These are phyloP conservation scores for Helicostylum pulchrum DNA, from an alignment of 192 early-diverging fungal genomes.

Conservation along the genomic window DNA sequence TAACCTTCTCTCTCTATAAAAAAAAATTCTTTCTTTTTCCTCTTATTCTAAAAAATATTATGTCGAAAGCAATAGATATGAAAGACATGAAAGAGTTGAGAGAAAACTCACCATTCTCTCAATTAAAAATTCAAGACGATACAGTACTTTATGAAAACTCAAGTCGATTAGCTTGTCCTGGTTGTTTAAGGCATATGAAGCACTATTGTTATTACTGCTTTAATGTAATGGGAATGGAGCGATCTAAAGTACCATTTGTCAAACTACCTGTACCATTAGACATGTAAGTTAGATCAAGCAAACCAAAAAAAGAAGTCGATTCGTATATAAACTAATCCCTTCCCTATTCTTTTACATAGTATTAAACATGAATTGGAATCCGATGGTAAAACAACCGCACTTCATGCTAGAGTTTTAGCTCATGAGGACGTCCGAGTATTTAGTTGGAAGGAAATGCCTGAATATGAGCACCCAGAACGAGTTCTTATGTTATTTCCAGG, in stretches of 20 bases:
- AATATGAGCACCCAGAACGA: slow-evolving; percentile 60
- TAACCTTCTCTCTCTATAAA: too few species aligned
- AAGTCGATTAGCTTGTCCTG: slow-evolving; percentile 39
- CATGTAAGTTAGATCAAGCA: slow-evolving; percentile 47
- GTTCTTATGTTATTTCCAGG: slow-evolving; percentile 85
- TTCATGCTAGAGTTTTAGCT: slow-evolving; percentile 81
- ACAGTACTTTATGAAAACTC: slow-evolving; percentile 3
- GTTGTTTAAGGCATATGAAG: slow-evolving; percentile 60
- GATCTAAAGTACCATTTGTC: slow-evolving; percentile 52
- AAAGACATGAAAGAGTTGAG: neutral
- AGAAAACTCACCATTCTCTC: slow-evolving; percentile 12
- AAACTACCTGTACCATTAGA: slow-evolving; percentile 71
- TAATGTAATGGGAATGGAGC: slow-evolving; percentile 45
- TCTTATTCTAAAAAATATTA: neutral
- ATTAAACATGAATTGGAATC: slow-evolving; percentile 79
- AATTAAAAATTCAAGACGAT: slow-evolving; percentile 19
- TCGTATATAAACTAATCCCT: neutral
- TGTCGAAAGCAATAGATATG: neutral
- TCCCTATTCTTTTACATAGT: slow-evolving; percentile 25
- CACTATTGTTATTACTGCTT: slow-evolving; percentile 75
- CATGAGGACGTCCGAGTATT: slow-evolving; percentile 65
- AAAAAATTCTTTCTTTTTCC: too few species aligned
- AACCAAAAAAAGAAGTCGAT: neutral
- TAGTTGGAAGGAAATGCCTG: slow-evolving; percentile 47
- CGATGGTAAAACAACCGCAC: slow-evolving; percentile 84